Base-by-base conservation (phyloP, 768 basidiomycete species). In the Termitomyces bulborhizus region DNA sequence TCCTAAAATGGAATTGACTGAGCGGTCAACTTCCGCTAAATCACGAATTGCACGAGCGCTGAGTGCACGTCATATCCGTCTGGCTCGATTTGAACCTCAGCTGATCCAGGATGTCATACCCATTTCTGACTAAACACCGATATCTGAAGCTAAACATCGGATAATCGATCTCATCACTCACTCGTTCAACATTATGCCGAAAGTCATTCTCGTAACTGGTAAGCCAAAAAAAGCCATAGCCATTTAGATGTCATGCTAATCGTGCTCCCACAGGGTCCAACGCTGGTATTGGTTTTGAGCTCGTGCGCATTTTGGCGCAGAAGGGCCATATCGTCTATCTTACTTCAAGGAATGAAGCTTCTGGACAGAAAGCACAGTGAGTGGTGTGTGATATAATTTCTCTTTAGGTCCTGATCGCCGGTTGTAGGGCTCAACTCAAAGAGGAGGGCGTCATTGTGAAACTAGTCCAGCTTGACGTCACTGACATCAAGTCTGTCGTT, bases 271-370 rank as follows among this genome's bases (percentile, higher is more conserved):
- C n/a, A 76, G 74, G 75, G 47, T 68, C 72, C 32, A 77, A 77
- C 60, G 60, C 74, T 49, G 77, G 77, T 2, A 78, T 80, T 26
- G 76, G 77, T 39, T 74, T 72, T 55, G 76, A 77, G 52, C 68
- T 78, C 27, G 73, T 76, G 12, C 70, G 69, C 29, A 64, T 76
- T 15, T 65, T 79, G 6, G 76, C 76, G 1, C 62, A 72, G 60
- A 72, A 74, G 56, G 73, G 71, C 0, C 71, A 78, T 54, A 72
- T 57, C 6, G 76, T 79, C 7, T 79, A 77, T 59, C 62, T 78
- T n/a, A 69, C 66, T 34, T 69, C 77, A 2, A 70, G 76, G 55
- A 76, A 73, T 29, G 65, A 70, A 57, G 59, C 60, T 0, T 61
- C 72, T 18, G 77, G 77, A 9, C 61, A 67, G 51, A 74, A 74